Evolutionary conservation across 129 eudicot species (phyloP), one percentile per base, ranked within the genome.

Genomic region (Centrapalus pauciflorus): DNA sequence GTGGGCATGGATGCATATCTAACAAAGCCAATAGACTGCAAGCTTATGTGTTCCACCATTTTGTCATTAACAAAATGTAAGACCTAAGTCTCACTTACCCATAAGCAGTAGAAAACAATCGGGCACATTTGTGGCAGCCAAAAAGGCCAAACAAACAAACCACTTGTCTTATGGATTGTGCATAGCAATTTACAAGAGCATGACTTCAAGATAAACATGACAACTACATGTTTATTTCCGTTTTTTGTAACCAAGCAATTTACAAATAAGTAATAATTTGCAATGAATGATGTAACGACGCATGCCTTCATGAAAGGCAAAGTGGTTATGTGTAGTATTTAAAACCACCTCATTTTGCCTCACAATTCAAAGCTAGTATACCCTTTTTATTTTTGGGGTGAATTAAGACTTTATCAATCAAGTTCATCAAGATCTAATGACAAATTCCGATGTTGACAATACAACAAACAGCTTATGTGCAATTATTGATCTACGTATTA

Each of bases 1-100:
- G 99, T 93, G 51, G 99, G 99, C 4, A 93, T 93, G 99, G 99
- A 93, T 84, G 96, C 99, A 17, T 93, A 93, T 73, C 77, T 93
- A 35, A 93, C 99, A 25, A 93, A 93, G 77, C 96, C 99, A 19
- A 93, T 93, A 38, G 93, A 93, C 78, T 71, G 91, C 70, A 86
- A 93, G 69, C 85, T 89, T 55, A 88, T 93, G 99, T 86, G 83
- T 41, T 86, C 88, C 67, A 93, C 99, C 59, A 89, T 93, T 56
- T 89, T 93, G 75, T 84, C 93, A 16, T 83, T 93, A 73, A 86
- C 96, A 5, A 82, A 75, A 61, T 73, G 71, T 74, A 74, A 41
- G 30, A 45, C 58, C 50, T 75, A 66, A 80, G 25, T 40, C 32
- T 41, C 61, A 12, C 57, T 38, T 40, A 25, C 13, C 9, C 9